Percentiles rank a stretch among this genome's conserved stretches.
phyloP scores from a whole-genome alignment of 192 early-diverging fungal species.

The Coemansia sp. region DNA sequence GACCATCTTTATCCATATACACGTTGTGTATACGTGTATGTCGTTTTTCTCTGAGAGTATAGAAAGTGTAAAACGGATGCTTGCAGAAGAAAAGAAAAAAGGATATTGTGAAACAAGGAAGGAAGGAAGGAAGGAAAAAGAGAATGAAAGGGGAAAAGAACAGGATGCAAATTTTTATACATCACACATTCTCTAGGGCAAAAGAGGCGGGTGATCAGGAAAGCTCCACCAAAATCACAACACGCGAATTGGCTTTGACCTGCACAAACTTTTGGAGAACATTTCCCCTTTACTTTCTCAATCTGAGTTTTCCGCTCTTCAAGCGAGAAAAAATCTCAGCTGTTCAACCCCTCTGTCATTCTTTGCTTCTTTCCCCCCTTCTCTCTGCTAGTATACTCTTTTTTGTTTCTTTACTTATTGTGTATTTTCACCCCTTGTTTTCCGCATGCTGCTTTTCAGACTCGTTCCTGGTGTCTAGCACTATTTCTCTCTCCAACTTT shows the following conservation, averaged over 20 bases:
- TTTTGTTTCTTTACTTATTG: neutral
- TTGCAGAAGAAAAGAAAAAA: neutral
- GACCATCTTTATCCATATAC: neutral
- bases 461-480: constrained; percentile 1
- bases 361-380: neutral
- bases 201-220: no score
- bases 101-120: neutral
- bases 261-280: neutral
- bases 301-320: neutral
- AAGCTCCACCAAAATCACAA: neutral
- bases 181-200: neutral
- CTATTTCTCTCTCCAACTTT: neutral
- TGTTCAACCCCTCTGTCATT: neutral
- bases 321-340: neutral
- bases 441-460: constrained; percentile 1
- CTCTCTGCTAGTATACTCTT: neutral
- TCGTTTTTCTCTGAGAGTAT: neutral
- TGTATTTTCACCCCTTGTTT: neutral
- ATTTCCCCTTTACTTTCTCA: neutral
- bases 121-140: neutral
- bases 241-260: no score
- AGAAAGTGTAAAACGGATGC: no score
- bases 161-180: no score
- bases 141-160: neutral
- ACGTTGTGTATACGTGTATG: neutral